Base-by-base conservation (phyloP, 139 green algal genomes). In the Chlorella sorokiniana region DNA sequence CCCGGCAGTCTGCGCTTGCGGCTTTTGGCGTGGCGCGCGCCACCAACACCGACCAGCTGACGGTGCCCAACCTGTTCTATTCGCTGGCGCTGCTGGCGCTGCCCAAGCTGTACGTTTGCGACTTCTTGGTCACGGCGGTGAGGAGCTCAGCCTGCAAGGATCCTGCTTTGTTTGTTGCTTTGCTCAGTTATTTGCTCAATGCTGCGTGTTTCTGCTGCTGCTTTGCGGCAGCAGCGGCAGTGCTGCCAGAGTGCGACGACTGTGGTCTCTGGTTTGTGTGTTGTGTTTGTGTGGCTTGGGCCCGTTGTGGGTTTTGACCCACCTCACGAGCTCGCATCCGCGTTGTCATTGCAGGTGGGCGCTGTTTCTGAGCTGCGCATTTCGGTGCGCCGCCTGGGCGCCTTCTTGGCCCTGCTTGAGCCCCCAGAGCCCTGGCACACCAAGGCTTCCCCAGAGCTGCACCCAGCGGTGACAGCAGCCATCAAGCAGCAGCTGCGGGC, bases 341-440 rank as follows among this genome's bases (percentile, higher is more conserved):
- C 37, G 29, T 4, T 5, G 33, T n/a, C 29, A 1, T 29, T 41
- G 52, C 73, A 79, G 73, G 62, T 96, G 29, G 88, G 95, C 63
- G 85, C 71, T 10, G 18, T 88, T 10, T 88, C 85, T 7, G 93
- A 97, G 88, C 84, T 92, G 41, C 77, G 81, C 3, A 81, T 96
- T 7, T 89, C 88, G 4, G 48, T 96, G 78, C 76, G 82, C 44
- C 87, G 94, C 44, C 89, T 97, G 52, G 90, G 90, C 67, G 80
- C 70, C 44, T 97, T 97, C 84, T 86, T 97, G 22, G 81, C 70
- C 4, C 87, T 92, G 54, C 87, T 88, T 10, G 93, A 97, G 85
- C 91, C 94, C 1, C 88, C 87, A 29, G 71, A 85, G 27, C 89
- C 88, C 0, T 82, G 64, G 61, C 78, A 86, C 51, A 25, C 35